Conservation (phyloP, 441 rosid genomes). For the Erysimum cheiri region DNA sequence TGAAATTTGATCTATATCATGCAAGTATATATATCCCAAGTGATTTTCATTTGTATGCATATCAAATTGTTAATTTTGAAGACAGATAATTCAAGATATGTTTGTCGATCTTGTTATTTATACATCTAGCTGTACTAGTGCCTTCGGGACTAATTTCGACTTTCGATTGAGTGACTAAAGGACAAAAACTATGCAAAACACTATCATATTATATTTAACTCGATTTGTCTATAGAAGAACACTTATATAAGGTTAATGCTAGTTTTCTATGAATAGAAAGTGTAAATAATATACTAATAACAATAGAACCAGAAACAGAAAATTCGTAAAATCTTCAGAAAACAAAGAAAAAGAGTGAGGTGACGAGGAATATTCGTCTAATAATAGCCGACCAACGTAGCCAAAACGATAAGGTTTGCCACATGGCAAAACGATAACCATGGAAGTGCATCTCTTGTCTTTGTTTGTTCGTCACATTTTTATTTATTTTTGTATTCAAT, state of each 20-base stretch:
- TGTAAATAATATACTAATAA: neutral
- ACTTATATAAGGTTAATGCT: neutral
- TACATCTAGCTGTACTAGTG: neutral
- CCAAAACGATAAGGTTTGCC: constrained; percentile 35
- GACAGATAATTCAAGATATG: constrained; percentile 9
- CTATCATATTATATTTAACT: neutral
- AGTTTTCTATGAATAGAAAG: constrained; percentile 3
- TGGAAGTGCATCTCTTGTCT: constrained; percentile 5
- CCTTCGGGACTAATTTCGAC: constrained; percentile 14
- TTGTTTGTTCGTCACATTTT: neutral
- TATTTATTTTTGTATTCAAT: neutral
- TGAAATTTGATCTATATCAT: neutral
- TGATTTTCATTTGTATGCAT: neutral
- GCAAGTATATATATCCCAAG: neutral
- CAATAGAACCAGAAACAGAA: neutral
- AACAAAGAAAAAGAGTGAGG: neutral
- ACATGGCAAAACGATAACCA: constrained; percentile 25
- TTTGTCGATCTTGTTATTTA: constrained; percentile 8
- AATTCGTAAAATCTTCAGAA: neutral
- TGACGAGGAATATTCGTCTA: constrained; percentile 31
- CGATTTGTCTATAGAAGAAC: neutral
- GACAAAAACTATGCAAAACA: neutral
- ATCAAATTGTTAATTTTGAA: neutral
- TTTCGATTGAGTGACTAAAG: neutral
- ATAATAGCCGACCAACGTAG: constrained; percentile 39